A percentile compares a stretch with the other conserved stretches of the same genome.
These are phyloP conservation scores for Cylindrodendrum hubeiense DNA, from an alignment of 2,329 filamentous ascomycete species.

Conservation along the genomic window DNA sequence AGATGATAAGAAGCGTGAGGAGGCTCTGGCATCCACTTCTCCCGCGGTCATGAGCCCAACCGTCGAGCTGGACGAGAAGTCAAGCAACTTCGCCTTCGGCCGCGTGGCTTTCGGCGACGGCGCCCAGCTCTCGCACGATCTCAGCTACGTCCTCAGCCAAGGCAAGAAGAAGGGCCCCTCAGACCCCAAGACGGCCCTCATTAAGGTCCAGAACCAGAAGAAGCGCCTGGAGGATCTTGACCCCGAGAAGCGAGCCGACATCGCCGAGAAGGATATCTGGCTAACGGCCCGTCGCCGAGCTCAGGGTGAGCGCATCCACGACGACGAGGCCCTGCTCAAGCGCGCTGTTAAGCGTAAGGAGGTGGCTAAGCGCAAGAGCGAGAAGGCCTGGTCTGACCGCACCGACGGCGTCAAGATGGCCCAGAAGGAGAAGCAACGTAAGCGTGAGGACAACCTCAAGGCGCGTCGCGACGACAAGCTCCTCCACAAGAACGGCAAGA, in stretches of 20 bases:
- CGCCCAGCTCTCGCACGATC: conserved; percentile 79
- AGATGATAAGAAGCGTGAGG: conserved; percentile 76
- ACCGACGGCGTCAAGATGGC: conserved; percentile 79
- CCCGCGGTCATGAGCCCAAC: conserved; percentile 70
- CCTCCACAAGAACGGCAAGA: conserved; percentile 69
- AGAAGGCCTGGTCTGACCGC: conserved; percentile 86
- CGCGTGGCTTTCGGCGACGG: conserved; percentile 93
- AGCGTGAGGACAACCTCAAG: conserved; percentile 82
- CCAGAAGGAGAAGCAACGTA: conserved; percentile 83
- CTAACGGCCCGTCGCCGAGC: conserved; percentile 89
- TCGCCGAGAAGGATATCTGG: conserved; percentile 96
- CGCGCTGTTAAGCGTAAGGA: conserved; percentile 97
- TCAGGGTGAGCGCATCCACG: conserved; percentile 89
- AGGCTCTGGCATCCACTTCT: conserved; percentile 72
- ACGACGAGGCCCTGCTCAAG: conserved; percentile 89
- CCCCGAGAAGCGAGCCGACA: conserved; percentile 83
- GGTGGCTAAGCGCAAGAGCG: conserved; percentile 88
- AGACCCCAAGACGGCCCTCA: conserved; percentile 88
- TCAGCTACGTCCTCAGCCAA: conserved; percentile 67
- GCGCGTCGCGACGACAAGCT: conserved; percentile 81
- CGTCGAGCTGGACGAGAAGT: conserved; percentile 62
- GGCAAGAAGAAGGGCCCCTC: conserved; percentile 83
- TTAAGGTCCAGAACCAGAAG: conserved; percentile 88
- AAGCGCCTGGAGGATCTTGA: conserved; percentile 81
- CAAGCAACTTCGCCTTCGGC: conserved; percentile 87